Base-by-base conservation (phyloP, 129 eudicot species). In the Pittosporum tobira region DNA sequence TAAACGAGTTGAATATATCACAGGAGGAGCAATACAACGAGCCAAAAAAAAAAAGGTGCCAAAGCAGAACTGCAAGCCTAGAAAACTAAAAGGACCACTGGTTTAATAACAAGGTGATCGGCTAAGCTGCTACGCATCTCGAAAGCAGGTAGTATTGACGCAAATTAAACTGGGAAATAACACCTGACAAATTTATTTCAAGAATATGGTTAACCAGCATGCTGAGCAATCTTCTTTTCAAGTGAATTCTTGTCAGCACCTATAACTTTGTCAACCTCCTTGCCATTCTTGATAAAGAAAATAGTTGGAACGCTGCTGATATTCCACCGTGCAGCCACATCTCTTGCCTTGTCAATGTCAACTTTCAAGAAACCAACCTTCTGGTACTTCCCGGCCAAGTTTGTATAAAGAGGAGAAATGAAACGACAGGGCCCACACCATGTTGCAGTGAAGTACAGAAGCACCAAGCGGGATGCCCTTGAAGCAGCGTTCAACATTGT, bases 341-440 rank as follows among this genome's bases (percentile, higher is more conserved):
- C 88, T 22, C 65, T 53, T 0, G 65, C 84, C 67, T 87, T 81
- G 51, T 87, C 95, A 1, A 87, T 87, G 74, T 87, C 95, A 8
- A 66, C 77, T 67, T 87, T 87, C 54, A 87, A 63, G 53, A 87
- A 82, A 38, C 78, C 67, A 24, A 70, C 75, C 51, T 82, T 77
- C 4, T 73, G 76, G 62, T 83, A 67, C 66, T 82, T 83, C 43
- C 56, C 63, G 1, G 95, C 88, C 56, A 83, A 54, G 71, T 59
- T 79, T 59, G 85, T 57, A 61, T 68, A 87, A 11, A 72, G 59
- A 3, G 95, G 95, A 61, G 88, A 64, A 59, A 87, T 62, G 63
- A 65, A 73, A 51, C 84, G 85, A 34, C 96, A 87, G 10, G 96
- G 96, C 12, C 96, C 96, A 65, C 96, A 87, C 96, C 94, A 87